These are phyloP conservation scores for Trametes polyzona DNA, from an alignment of 1,284 basidiomycete species.

Conservation along the genomic window DNA sequence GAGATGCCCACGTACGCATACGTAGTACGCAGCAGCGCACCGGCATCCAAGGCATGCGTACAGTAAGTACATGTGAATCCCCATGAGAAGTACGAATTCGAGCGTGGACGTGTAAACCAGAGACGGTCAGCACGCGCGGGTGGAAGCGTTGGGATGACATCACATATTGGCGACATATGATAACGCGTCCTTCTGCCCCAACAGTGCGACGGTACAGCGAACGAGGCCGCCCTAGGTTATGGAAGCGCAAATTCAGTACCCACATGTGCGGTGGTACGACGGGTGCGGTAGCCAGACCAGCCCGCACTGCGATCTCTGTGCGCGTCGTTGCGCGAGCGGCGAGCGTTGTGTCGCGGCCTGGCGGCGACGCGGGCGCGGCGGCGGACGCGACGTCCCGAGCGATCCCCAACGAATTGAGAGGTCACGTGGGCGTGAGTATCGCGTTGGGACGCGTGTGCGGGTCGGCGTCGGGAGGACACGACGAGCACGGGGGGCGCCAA, in stretches of 20 bases:
- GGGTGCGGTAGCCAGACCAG: too few species aligned
- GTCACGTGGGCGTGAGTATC: constrained; percentile 17
- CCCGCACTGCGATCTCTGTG: too few species aligned
- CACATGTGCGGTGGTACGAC: too few species aligned
- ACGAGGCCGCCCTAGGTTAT: background rate
- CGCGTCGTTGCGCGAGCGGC: background rate
- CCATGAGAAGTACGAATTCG: too few species aligned
- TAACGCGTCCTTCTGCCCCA: background rate
- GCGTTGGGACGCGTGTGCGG: background rate
- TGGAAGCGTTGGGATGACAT: too few species aligned
- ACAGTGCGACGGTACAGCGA: background rate
- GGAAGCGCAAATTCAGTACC: background rate
- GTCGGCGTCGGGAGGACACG: background rate
- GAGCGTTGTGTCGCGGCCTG: background rate
- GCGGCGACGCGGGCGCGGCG: background rate
- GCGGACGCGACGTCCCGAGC: constrained; percentile 6
- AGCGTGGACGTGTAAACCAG: too few species aligned
- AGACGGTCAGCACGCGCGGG: too few species aligned
- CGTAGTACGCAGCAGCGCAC: too few species aligned
- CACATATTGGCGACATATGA: too few species aligned
- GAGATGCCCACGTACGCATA: too few species aligned
- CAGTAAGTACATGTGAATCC: too few species aligned
- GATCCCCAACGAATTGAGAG: constrained; percentile 20
- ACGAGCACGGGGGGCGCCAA: background rate
- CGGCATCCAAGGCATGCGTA: too few species aligned